Percentiles rank a stretch among this genome's conserved stretches.
phyloP scores from a whole-genome alignment of 345 rosid species.

The Pseudoturritis turrita region DNA sequence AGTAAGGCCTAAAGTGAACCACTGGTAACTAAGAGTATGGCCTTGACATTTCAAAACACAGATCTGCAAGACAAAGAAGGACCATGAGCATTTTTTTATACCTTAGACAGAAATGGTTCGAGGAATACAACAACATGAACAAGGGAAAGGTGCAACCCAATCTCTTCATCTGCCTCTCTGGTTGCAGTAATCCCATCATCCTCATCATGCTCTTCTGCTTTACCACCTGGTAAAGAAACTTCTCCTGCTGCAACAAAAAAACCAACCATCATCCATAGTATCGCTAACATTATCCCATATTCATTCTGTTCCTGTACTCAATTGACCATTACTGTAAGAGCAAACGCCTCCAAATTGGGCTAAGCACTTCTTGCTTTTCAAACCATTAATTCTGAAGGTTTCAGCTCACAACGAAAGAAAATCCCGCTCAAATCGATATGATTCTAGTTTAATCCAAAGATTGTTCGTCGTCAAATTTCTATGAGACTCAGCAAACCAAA shows the following conservation, averaged over 20 bases:
- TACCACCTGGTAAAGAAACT: slow-evolving; percentile 70
- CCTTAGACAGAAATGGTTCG: slow-evolving; percentile 85
- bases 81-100: slow-evolving; percentile 3
- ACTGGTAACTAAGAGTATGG: neutral
- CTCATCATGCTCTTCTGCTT: slow-evolving; percentile 56
- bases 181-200: slow-evolving; percentile 57
- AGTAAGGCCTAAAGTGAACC: neutral
- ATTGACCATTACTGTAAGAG: too few species aligned
- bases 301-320: too few species aligned
- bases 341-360: too few species aligned
- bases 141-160: slow-evolving; percentile 57
- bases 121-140: slow-evolving; percentile 51
- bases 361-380: neutral
- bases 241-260: slow-evolving; percentile 45
- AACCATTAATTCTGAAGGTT: neutral
- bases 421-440: neutral
- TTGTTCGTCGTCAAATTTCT: neutral
- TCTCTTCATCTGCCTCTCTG: slow-evolving; percentile 59
- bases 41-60: neutral
- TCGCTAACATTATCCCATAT: neutral
- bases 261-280: slow-evolving; percentile 1
- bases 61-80: neutral
- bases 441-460: neutral
- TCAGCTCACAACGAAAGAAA: neutral
- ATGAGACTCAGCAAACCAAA: slow-evolving; percentile 2